phyloP scores from a whole-genome alignment of 768 basidiomycete genomes.

The Suillus decipiens region DNA sequence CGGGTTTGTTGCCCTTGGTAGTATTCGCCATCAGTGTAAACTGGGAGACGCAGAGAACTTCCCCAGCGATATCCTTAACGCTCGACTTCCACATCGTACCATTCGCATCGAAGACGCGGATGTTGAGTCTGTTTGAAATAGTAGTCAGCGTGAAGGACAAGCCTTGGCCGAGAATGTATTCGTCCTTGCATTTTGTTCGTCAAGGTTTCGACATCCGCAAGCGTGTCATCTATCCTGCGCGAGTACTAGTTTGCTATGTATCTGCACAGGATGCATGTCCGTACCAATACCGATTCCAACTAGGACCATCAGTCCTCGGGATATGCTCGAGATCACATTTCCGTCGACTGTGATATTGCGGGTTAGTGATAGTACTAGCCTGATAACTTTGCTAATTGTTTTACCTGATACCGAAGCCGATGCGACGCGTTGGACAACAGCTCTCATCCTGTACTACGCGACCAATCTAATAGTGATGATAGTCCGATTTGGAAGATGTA shows the following conservation, averaged over 20 bases:
- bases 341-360: conserved; percentile 71
- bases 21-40: conserved; percentile 90
- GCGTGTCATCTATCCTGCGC: conserved; percentile 71
- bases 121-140: conserved; percentile 51
- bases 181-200: conserved; percentile 78
- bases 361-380: background rate
- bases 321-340: conserved; percentile 78
- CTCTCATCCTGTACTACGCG: conserved; percentile 57
- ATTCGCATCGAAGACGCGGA: conserved; percentile 70
- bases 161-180: too few relatives aligned
- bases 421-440: conserved; percentile 81
- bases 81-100: conserved; percentile 83
- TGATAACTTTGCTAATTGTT: conserved; percentile 9
- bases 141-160: conserved; percentile 12
- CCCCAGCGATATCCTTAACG: conserved; percentile 87
- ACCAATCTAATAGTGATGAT: background rate
- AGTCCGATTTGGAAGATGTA: background rate
- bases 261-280: conserved; percentile 20
- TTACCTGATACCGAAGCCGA: conserved; percentile 85
- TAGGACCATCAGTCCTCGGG: conserved; percentile 84
- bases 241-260: background rate
- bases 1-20: conserved; percentile 85
- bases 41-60: conserved; percentile 93
- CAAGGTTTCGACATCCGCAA: conserved; percentile 67
- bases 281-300: conserved; percentile 85